A percentile compares a stretch with the other conserved stretches of the same genome.
Conservation (phyloP, 148 eudicot genomes). For the Camellia sinensis region DNA sequence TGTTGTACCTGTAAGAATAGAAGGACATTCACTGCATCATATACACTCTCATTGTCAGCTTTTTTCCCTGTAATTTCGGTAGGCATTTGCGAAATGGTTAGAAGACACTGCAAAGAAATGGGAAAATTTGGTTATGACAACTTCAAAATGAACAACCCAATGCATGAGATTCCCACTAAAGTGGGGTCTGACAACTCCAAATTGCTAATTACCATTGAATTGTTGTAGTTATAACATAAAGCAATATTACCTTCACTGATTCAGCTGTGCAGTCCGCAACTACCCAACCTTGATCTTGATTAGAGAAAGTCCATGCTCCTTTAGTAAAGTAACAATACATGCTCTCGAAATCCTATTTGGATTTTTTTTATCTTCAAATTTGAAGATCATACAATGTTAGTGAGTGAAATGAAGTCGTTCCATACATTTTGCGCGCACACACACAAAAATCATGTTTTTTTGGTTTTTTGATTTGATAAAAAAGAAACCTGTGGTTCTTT, state of each 20-base stretch:
- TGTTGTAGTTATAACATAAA: not conserved
- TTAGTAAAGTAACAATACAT: constrained; percentile 8
- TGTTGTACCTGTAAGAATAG: not conserved
- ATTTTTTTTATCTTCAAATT: constrained; percentile 12
- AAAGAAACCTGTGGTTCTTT: constrained; percentile 18
- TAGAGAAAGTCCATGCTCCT: constrained; percentile 13
- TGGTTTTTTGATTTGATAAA: too few relatives aligned
- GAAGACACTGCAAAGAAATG: not conserved
- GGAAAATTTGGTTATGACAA: too few relatives aligned
- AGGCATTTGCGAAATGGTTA: constrained; percentile 10
- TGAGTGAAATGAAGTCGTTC: not conserved
- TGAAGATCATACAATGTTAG: too few relatives aligned
- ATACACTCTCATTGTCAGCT: not conserved
- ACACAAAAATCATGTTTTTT: too few relatives aligned
- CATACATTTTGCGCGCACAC: too few relatives aligned
- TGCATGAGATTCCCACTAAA: too few relatives aligned
- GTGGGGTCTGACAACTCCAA: too few relatives aligned
- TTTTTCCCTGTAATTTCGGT: not conserved
- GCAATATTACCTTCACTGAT: not conserved
- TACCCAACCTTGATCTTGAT: constrained; percentile 13
- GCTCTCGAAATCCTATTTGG: not conserved
- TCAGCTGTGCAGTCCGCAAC: constrained; percentile 12
- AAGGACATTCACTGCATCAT: constrained; percentile 7
- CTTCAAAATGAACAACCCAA: too few relatives aligned
- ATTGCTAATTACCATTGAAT: too few relatives aligned